Percentiles rank a stretch among this genome's conserved stretches.
Evolutionary conservation across 2,329 filamentous ascomycete species (phyloP).

Genomic region (Colletotrichum sublineola): DNA sequence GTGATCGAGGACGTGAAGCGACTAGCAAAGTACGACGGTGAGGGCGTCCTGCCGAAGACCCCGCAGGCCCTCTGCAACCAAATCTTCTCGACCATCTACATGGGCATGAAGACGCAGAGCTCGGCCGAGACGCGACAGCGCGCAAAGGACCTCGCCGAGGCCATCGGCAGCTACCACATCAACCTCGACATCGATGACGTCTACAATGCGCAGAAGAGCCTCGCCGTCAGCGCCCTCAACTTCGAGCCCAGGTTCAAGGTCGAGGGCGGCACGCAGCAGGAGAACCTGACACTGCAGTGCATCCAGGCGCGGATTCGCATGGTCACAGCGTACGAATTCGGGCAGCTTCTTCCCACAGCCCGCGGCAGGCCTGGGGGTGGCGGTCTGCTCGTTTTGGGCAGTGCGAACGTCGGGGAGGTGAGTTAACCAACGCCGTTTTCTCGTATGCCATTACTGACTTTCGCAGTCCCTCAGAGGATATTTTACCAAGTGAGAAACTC

Average conservation of each 20-base stretch:
- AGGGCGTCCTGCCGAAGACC: slow-evolving; percentile 59
- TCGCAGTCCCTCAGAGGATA: slow-evolving; percentile 57
- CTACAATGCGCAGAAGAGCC: slow-evolving; percentile 69
- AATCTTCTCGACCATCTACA: slow-evolving; percentile 68
- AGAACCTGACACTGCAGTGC: slow-evolving; percentile 74
- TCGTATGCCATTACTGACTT: slow-evolving; percentile 27
- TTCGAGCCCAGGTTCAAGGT: slow-evolving; percentile 71
- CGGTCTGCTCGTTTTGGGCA: slow-evolving; percentile 75
- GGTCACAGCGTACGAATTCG: slow-evolving; percentile 72
- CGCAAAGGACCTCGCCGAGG: slow-evolving; percentile 70
- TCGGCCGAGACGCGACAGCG: slow-evolving; percentile 75
- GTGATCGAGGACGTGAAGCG: slow-evolving; percentile 56
- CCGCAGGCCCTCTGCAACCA: slow-evolving; percentile 68
- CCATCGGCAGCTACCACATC: slow-evolving; percentile 79
- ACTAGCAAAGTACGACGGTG: slow-evolving; percentile 47
- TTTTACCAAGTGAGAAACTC: slow-evolving; percentile 70
- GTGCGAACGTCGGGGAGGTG: slow-evolving; percentile 71
- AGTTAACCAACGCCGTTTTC: slow-evolving; percentile 16
- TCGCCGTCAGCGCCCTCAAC: slow-evolving; percentile 69
- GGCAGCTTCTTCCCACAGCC: slow-evolving; percentile 71
- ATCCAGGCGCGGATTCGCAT: slow-evolving; percentile 66
- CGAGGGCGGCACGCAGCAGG: slow-evolving; percentile 71
- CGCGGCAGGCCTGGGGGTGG: slow-evolving; percentile 68
- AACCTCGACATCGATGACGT: slow-evolving; percentile 81
- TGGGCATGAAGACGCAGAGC: slow-evolving; percentile 78